Conservation (phyloP, 2,329 filamentous ascomycete genomes). For the Anthostomella pinea region DNA sequence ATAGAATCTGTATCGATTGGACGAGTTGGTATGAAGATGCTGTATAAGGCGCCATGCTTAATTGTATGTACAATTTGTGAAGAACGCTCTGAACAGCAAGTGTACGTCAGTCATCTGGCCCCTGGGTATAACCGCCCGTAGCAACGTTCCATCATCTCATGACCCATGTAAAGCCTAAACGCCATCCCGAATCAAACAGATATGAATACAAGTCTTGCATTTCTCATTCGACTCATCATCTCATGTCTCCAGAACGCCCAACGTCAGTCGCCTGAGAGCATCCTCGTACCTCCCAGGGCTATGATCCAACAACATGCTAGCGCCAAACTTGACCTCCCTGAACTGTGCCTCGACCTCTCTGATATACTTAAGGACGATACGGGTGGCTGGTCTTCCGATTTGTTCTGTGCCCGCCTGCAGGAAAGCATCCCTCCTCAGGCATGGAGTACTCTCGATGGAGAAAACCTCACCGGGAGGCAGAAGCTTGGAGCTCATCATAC, state of each 20-base stretch:
- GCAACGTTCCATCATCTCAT: too few species aligned
- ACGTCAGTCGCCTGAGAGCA: constrained; percentile 58
- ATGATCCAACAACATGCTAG: constrained; percentile 73
- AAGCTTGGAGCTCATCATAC: constrained; percentile 67
- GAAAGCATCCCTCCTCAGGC: constrained; percentile 66
- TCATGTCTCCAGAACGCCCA: constrained; percentile 39
- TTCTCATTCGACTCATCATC: background rate
- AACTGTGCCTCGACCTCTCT: constrained; percentile 69
- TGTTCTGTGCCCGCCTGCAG: constrained; percentile 43
- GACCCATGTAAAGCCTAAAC: background rate
- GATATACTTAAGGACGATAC: constrained; percentile 69
- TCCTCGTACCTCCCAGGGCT: constrained; percentile 72
- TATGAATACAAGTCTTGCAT: background rate
- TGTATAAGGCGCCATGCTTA: too few species aligned
- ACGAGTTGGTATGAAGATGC: too few species aligned
- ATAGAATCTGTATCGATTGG: too few species aligned
- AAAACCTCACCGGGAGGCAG: constrained; percentile 77
- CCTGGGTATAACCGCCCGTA: too few species aligned
- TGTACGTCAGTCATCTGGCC: background rate
- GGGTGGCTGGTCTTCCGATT: constrained; percentile 63
- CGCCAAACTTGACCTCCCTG: constrained; percentile 67
- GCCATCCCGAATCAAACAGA: background rate
- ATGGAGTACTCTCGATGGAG: constrained; percentile 64
- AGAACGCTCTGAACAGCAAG: too few species aligned
- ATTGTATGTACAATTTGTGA: too few species aligned